Conservation (phyloP, 2,329 filamentous ascomycete genomes). For the Didymella lethalis region DNA sequence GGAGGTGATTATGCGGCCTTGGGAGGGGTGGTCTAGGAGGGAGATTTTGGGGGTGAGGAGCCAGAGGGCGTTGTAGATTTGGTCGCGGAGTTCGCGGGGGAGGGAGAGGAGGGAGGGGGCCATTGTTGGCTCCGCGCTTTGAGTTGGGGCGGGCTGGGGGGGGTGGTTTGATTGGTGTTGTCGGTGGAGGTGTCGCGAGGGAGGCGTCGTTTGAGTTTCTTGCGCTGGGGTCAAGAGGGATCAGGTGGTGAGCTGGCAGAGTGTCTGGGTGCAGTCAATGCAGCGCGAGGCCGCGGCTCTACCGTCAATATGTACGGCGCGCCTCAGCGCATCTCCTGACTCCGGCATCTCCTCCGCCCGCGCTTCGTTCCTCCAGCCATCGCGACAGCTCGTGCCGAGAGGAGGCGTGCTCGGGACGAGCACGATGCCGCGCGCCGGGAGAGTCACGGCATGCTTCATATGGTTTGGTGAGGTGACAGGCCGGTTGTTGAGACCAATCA, state of each 20-base stretch:
- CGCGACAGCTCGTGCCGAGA: slow-evolving; percentile 17
- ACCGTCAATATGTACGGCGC: slow-evolving; percentile 4
- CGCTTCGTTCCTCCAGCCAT: slow-evolving; percentile 9
- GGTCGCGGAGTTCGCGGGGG: slow-evolving; percentile 21
- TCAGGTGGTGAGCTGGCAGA: neutral
- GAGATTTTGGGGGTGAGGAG: slow-evolving; percentile 5
- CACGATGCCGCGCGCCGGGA: slow-evolving; percentile 6
- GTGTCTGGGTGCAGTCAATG: neutral
- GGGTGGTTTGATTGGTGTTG: neutral
- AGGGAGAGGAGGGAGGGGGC: slow-evolving; percentile 14
- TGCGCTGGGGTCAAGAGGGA: no score
- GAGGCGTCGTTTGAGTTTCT: neutral
- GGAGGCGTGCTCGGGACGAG: slow-evolving; percentile 12
- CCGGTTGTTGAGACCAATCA: slow-evolving; percentile 15
- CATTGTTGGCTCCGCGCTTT: slow-evolving; percentile 4
- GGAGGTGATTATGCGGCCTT: slow-evolving; percentile 11
- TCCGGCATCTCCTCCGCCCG: slow-evolving; percentile 4
- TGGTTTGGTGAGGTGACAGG: slow-evolving; percentile 6
- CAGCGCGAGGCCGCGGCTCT: neutral
- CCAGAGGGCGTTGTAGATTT: slow-evolving; percentile 18
- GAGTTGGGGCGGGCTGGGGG: neutral
- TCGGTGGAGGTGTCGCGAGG: neutral
- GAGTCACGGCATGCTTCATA: slow-evolving; percentile 12
- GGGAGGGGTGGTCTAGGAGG: slow-evolving; percentile 11
- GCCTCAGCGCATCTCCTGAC: neutral